phyloP scores from a whole-genome alignment of 352 stramenopile genomes.

The Peronospora farinosa region DNA sequence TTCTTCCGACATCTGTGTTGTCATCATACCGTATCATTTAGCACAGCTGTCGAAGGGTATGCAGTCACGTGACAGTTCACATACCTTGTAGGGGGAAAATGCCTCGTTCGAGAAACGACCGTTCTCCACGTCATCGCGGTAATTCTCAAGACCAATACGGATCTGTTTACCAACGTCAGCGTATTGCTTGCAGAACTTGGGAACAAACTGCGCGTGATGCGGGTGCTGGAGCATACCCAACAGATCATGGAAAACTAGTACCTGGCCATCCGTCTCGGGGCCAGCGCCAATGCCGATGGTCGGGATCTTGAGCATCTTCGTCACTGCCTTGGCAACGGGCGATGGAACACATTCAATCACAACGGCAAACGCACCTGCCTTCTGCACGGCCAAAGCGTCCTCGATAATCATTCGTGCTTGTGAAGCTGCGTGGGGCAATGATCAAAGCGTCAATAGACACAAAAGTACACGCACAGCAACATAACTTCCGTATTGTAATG shows the following conservation, averaged over 20 bases:
- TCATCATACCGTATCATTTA: constrained; percentile 2
- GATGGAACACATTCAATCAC: constrained; percentile 81
- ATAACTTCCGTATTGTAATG: neutral
- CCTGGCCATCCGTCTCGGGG: constrained; percentile 89
- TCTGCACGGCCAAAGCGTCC: constrained; percentile 92
- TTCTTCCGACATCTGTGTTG: constrained; percentile 67
- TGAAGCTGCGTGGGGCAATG: constrained; percentile 20
- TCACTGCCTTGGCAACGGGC: constrained; percentile 91
- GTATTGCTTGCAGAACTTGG: constrained; percentile 99
- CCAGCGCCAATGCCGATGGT: constrained; percentile 98
- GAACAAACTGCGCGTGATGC: constrained; percentile 92
- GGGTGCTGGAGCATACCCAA: constrained; percentile 97
- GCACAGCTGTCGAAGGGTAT: neutral
- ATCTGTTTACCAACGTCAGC: constrained; percentile 91
- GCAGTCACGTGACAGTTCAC: neutral
- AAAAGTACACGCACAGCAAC: neutral
- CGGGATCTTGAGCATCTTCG: constrained; percentile 93
- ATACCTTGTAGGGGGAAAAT: constrained; percentile 93
- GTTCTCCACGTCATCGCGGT: constrained; percentile 94
- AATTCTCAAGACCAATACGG: constrained; percentile 91
- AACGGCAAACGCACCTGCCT: constrained; percentile 94
- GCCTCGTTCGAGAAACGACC: constrained; percentile 90
- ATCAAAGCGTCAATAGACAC: neutral
- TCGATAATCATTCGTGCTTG: constrained; percentile 91
- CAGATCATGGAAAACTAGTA: constrained; percentile 98